Conservation (phyloP, 768 basidiomycete genomes). For the Psilocybe sp. region DNA sequence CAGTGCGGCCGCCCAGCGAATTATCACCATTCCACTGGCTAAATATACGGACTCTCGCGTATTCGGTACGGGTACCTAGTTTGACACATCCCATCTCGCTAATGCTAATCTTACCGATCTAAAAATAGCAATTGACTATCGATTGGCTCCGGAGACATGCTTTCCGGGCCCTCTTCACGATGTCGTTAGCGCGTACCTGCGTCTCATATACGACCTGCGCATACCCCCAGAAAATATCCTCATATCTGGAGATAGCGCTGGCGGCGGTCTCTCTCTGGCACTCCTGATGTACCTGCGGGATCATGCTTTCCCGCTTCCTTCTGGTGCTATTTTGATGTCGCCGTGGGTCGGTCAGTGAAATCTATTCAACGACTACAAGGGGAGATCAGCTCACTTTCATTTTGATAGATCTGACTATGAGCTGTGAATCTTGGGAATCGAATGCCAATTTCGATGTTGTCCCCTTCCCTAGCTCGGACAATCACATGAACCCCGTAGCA, state of each 20-base stretch:
- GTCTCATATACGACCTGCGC: conserved; percentile 82
- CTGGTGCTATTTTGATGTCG: conserved; percentile 85
- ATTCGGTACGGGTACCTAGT: conserved; percentile 46
- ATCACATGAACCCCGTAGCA: conserved; percentile 91
- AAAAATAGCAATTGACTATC: conserved; percentile 85
- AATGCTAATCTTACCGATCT: background rate
- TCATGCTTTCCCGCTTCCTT: conserved; percentile 78
- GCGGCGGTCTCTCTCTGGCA: conserved; percentile 84
- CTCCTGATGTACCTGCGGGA: conserved; percentile 94
- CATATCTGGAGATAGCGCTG: conserved; percentile 89
- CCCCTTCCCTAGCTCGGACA: conserved; percentile 65
- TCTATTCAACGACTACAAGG: background rate
- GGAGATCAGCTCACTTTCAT: conserved; percentile 2
- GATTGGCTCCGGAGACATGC: conserved; percentile 90
- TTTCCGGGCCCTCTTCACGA: conserved; percentile 92
- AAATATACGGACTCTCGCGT: conserved; percentile 87
- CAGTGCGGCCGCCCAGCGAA: conserved; percentile 85
- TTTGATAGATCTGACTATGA: conserved; percentile 83
- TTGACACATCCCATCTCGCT: background rate
- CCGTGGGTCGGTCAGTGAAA: conserved; percentile 87
- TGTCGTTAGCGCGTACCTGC: conserved; percentile 81
- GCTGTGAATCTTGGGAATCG: conserved; percentile 97
- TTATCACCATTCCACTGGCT: conserved; percentile 87
- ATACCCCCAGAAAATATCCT: conserved; percentile 92
- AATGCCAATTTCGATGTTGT: conserved; percentile 87